phyloP scores from a whole-genome alignment of 768 basidiomycete species.

The Mycena polygramma region DNA sequence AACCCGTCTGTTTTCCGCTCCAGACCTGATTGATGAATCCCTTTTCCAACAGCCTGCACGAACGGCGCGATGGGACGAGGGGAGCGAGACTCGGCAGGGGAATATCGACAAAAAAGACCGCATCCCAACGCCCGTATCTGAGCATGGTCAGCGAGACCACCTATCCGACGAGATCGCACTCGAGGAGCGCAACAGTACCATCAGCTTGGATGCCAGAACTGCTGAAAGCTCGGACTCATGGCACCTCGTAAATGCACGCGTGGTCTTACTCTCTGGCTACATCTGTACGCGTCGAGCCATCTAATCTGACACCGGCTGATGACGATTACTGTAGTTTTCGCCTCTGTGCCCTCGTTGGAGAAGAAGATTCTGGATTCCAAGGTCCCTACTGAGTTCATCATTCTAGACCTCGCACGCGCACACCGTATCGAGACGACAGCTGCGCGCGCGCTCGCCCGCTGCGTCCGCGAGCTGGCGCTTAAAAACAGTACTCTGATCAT shows the following conservation, averaged over 20 bases:
- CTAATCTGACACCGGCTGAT: not conserved
- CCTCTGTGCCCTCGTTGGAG: constrained; percentile 20
- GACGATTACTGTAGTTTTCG: constrained; percentile 11
- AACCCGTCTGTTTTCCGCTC: not conserved
- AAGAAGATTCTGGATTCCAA: not conserved
- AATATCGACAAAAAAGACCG: not conserved
- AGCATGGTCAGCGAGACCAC: too few relatives aligned
- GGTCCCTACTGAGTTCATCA: not conserved
- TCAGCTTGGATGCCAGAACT: too few relatives aligned
- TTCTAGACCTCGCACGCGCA: constrained; percentile 25
- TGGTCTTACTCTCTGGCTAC: constrained; percentile 18
- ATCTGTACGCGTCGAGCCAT: constrained; percentile 6
- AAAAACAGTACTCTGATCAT: constrained; percentile 3
- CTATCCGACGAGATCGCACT: too few relatives aligned
- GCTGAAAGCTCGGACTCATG: not conserved
- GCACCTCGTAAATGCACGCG: constrained; percentile 26
- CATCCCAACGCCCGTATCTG: constrained; percentile 10
- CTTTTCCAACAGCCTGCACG: constrained; percentile 26
- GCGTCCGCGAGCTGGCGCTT: constrained; percentile 20
- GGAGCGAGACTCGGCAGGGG: constrained; percentile 33
- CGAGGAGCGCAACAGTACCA: too few relatives aligned
- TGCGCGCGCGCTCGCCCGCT: constrained; percentile 18
- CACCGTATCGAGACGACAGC: constrained; percentile 30
- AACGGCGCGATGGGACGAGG: constrained; percentile 36
- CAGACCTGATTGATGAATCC: too few relatives aligned